These are phyloP conservation scores for Anethum foeniculum DNA, from an alignment of 140 eudicot genomes.

Conservation along the genomic window DNA sequence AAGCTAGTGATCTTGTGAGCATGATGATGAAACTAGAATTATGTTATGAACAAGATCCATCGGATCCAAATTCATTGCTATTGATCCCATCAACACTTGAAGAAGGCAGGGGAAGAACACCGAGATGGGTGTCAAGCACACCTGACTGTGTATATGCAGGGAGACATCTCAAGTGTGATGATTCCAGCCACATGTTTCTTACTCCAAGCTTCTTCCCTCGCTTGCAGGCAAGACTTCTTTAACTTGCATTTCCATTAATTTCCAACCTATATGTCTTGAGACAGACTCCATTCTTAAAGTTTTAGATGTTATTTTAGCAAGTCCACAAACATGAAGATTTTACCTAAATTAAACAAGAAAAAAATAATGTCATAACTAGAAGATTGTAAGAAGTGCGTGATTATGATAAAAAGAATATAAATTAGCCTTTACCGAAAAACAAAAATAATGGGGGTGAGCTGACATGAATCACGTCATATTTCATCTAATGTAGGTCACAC, in stretches of 20 bases:
- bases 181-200: constrained; percentile 75
- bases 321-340: background rate
- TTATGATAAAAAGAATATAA: background rate
- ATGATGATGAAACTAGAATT: constrained; percentile 85
- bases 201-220: constrained; percentile 80
- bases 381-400: background rate
- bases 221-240: constrained; percentile 54
- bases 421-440: background rate
- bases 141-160: constrained; percentile 62
- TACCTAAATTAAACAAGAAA: background rate
- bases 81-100: constrained; percentile 70
- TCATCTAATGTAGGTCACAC: background rate
- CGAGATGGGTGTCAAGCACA: constrained; percentile 56
- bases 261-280: background rate
- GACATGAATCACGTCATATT: background rate
- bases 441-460: background rate
- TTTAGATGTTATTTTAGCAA: background rate
- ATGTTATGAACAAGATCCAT: constrained; percentile 74
- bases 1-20: constrained; percentile 63
- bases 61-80: constrained; percentile 56
- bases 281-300: background rate
- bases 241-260: background rate
- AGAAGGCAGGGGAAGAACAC: constrained; percentile 63
- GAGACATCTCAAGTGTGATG: constrained; percentile 81
- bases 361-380: background rate